Conservation (phyloP, 1,284 basidiomycete species). For the Leucoagaricus sp. region DNA sequence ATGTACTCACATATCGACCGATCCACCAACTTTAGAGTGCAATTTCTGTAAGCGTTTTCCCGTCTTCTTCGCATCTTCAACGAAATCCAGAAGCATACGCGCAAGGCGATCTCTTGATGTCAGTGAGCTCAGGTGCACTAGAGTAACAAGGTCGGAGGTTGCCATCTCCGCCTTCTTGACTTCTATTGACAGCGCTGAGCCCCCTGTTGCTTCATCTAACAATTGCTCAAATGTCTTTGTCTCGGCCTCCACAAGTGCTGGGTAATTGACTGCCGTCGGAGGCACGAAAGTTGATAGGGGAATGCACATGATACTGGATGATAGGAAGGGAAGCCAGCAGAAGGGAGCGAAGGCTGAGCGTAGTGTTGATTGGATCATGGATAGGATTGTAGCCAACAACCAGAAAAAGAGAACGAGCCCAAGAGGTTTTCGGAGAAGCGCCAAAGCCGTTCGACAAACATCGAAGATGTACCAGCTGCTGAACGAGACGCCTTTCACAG, state of each 20-base stretch:
- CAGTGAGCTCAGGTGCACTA: conserved; percentile 62
- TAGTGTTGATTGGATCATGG: conserved; percentile 41
- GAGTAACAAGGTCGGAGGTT: conserved; percentile 59
- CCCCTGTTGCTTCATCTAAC: conserved; percentile 54
- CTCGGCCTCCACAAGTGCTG: conserved; percentile 58
- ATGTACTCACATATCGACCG: conserved; percentile 62
- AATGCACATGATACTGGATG: conserved; percentile 46
- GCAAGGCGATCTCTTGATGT: conserved; percentile 59
- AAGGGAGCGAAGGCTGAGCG: conserved; percentile 52
- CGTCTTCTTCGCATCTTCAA: conserved; percentile 57
- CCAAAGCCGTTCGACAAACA: conserved; percentile 45
- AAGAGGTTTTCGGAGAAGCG: conserved; percentile 56
- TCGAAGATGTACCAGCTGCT: conserved; percentile 44
- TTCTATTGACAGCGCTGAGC: conserved; percentile 59
- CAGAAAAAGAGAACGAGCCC: conserved; percentile 53
- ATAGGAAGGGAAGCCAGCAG: conserved; percentile 61
- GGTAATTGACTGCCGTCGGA: conserved; percentile 52
- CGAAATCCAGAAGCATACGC: conserved; percentile 50
- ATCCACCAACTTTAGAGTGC: conserved; percentile 61
- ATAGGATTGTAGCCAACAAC: conserved; percentile 46
- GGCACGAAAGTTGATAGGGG: neutral
- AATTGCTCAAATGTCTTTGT: conserved; percentile 62
- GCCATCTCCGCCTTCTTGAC: conserved; percentile 79
- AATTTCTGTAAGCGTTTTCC: conserved; percentile 59
- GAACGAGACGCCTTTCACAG: conserved; percentile 29